Evolutionary conservation across 805 yeast genomes (phyloP), one percentile per base, ranked within the genome.

Genomic region (Saccharomycopsis fermentans): DNA sequence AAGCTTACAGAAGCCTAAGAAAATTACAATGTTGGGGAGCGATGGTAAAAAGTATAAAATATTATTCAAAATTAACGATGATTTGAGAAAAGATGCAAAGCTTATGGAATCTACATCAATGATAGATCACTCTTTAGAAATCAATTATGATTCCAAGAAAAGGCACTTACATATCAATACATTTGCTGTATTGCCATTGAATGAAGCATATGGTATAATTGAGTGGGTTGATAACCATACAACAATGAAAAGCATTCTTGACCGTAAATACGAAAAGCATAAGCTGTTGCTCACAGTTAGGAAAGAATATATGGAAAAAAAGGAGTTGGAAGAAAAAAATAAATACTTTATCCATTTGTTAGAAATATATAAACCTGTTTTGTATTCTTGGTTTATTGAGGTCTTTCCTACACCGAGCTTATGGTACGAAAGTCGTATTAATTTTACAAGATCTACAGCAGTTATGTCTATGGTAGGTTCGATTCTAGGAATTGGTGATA

Each of bases 381-480:
- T 95, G 29, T 84, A 86, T 65, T 81, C 84, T 55, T 92, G 98
- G 97, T 91, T 88, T 67, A 76, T 89, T 24, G 91, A 89, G 59
- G 85, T 81, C 56, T 92, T 90, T 65, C 90, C 97, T 0, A 96
- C 91, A 63, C 96, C 98, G 0, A 80, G 83, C 6, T 74, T 81
- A 1, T 94, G 99, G 99, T 87, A 89, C 61, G 77, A 78, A 50
- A 87, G 92, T 1, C 73, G 98, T 58, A 84, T 83, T 54, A 75
- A 77, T 37, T 95, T 80, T 68, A 83, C 88, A 0, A 76, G 96
- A 57, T 83, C 96, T 0, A 76, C 87, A 29, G 97, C 97, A 0
- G 98, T 92, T 0, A 94, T 95, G 99, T 90, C 97, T 0, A 90
- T 94, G 76, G 96, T 92, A 4, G 99, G 99, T 0, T 89, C 88